phyloP scores from a whole-genome alignment of 352 stramenopile genomes.

The Phytophthora syringae region DNA sequence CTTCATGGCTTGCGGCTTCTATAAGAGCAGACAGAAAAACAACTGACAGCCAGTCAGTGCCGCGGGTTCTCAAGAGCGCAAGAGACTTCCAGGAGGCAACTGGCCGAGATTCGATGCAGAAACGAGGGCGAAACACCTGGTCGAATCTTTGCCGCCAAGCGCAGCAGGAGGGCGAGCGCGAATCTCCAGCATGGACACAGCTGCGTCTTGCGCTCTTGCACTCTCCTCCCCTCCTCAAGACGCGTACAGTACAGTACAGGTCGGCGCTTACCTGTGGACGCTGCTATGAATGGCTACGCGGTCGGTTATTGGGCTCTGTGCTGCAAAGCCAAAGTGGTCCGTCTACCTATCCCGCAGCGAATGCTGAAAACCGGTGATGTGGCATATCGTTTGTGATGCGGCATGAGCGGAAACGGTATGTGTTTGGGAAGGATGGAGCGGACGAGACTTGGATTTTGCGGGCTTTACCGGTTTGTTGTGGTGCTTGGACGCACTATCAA shows the following conservation, averaged over 20 bases:
- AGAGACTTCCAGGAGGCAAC: background rate
- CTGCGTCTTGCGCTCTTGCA: background rate
- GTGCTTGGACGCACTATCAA: background rate
- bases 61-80: background rate
- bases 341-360: conserved; percentile 20
- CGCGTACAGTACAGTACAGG: background rate
- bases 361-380: conserved; percentile 13
- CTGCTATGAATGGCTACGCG: conserved; percentile 15
- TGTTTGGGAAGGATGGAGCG: background rate
- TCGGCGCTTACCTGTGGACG: conserved; percentile 11
- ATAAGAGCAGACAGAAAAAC: conserved; percentile 22
- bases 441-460: background rate
- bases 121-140: conserved; percentile 37
- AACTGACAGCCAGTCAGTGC: conserved; percentile 43
- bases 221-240: background rate
- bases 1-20: too few species aligned
- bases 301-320: conserved; percentile 29
- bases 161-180: background rate
- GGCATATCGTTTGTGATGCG: too few species aligned
- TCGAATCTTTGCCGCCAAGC: conserved; percentile 31
- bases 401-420: background rate
- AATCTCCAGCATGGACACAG: conserved; percentile 21
- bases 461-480: background rate
- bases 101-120: conserved; percentile 43
- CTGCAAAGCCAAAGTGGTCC: conserved; percentile 28